Evolutionary conservation across 2,329 filamentous ascomycete genomes (phyloP), one percentile per base, ranked within the genome.

Genomic region (Pezicula rhizophila): DNA sequence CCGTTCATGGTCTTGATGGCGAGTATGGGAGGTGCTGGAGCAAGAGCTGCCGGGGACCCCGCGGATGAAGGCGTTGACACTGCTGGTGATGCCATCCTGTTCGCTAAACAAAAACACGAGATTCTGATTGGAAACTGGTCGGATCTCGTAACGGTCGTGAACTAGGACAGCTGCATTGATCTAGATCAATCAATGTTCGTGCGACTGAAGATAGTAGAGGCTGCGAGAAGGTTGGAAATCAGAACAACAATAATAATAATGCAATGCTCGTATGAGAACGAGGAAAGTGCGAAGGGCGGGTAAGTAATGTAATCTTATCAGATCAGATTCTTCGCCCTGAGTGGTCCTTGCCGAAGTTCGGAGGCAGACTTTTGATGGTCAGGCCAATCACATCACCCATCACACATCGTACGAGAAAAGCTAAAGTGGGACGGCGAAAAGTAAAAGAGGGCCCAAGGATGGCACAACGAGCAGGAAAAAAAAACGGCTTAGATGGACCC

Each of bases 1-100:
- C 48, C 37, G 31, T 56, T 58, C 38, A 45, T 46, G 15, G 52
- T 49, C 47, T 62, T 63, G 47, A 68, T 68, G 12, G 67, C 69
- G 49, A 74, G 58, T 17, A 49, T 48, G 46, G 57, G 62, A 51
- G 59, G 63, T 43, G 61, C 58, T 46, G 63, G 60, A 37, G 61
- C 58, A 41, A 64, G 56, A 25, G 56, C 52, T 34, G 66, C 54
- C 45, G 68, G 66, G 35, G 66, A 64, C 48, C 65, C 63, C 41
- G 69, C 63, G 44, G 68, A 62, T 11, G 67, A 67, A n/a, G 66
- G 62, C 10, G 66, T 68, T 49, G 66, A 62, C 51, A 65, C 64
- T 47, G 66, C 59, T 33, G 66, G 63, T 53, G 68, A 68, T 43
- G 66, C 63, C 68, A 70, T 42, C 5, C 15, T 31, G 8, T 10